These are phyloP conservation scores for Oryza rufipogon DNA, from an alignment of 176 grass and related monocot species.

Conservation along the genomic window DNA sequence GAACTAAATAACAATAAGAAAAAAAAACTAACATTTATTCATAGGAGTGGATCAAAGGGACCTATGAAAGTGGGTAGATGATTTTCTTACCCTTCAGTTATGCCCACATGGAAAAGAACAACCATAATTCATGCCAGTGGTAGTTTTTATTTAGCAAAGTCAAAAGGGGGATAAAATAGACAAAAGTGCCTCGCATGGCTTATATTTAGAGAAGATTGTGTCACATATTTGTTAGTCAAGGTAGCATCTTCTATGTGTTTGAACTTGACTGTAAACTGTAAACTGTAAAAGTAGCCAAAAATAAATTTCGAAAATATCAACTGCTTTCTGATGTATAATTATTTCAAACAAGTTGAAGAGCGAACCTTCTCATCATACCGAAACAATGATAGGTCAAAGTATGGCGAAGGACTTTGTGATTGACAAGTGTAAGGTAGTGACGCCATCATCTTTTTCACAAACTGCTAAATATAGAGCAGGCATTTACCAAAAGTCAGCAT, in stretches of 20 bases:
- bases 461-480: slow-evolving; percentile 56
- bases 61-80: background rate
- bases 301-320: background rate
- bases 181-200: background rate
- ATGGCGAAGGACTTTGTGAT: slow-evolving; percentile 94
- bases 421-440: slow-evolving; percentile 91
- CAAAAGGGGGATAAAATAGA: background rate
- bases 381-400: slow-evolving; percentile 95
- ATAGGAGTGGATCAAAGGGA: background rate
- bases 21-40: background rate
- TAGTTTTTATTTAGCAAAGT: background rate
- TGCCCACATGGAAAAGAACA: background rate
- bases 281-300: slow-evolving; percentile 8
- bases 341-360: slow-evolving; percentile 26
- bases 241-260: background rate
- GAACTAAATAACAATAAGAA: slow-evolving; percentile 12
- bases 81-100: background rate
- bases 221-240: background rate
- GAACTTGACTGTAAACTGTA: background rate
- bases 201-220: background rate
- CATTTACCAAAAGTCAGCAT: slow-evolving; percentile 29
- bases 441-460: slow-evolving; percentile 91
- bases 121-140: background rate
- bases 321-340: slow-evolving; percentile 7
- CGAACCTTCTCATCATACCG: slow-evolving; percentile 98